Conservation (phyloP, 148 eudicot species). For the Rhododendron molle region DNA sequence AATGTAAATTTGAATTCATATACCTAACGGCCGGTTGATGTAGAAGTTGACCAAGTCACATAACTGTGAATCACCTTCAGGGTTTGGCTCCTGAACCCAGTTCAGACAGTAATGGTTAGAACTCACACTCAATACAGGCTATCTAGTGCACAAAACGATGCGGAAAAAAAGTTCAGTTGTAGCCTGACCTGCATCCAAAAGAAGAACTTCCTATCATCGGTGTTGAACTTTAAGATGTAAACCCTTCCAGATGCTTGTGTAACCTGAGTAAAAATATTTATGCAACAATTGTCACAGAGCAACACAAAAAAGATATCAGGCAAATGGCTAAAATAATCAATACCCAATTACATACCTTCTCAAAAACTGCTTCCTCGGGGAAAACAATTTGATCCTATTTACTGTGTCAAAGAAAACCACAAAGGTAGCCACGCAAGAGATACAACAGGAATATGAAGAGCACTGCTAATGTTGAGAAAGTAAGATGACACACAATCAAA, state of each 20-base stretch:
- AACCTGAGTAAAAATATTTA: slow-evolving; percentile 41
- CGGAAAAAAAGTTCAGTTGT: background rate
- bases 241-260: slow-evolving; percentile 91
- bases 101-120: slow-evolving; percentile 10
- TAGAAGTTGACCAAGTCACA: slow-evolving; percentile 71
- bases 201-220: slow-evolving; percentile 93
- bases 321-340: background rate
- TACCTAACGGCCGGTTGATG: slow-evolving; percentile 82
- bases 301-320: background rate
- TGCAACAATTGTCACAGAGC: background rate
- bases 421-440: slow-evolving; percentile 4
- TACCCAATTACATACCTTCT: slow-evolving; percentile 51
- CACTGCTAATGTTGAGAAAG: background rate
- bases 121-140: background rate
- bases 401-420: slow-evolving; percentile 38
- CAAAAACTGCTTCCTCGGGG: slow-evolving; percentile 87
- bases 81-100: slow-evolving; percentile 61
- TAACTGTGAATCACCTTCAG: slow-evolving; percentile 59
- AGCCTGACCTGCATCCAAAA: slow-evolving; percentile 88
- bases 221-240: slow-evolving; percentile 79
- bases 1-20: background rate
- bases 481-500: background rate
- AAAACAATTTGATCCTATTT: slow-evolving; percentile 86
- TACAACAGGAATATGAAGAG: background rate
- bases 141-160: background rate